These are phyloP conservation scores for Lentinula boryana DNA, from an alignment of 768 basidiomycete genomes.

Conservation along the genomic window DNA sequence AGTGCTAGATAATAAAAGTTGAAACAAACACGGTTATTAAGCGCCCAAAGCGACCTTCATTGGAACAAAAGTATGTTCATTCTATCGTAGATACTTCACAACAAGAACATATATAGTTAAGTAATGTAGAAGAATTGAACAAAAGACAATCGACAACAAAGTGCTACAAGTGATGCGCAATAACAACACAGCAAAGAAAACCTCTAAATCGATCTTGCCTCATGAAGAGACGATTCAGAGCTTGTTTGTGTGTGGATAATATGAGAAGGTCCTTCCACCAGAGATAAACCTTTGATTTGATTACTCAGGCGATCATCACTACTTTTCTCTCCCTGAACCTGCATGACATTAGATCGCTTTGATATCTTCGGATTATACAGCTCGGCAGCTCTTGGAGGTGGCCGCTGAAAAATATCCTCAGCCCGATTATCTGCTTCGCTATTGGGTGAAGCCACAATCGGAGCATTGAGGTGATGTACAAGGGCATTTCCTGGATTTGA, in stretches of 20 bases:
- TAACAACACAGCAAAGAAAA: not conserved
- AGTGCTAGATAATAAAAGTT: no score
- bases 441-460: slow-evolving; percentile 8
- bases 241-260: not conserved
- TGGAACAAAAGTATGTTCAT: not conserved
- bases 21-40: no score
- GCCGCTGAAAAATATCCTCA: slow-evolving; percentile 46
- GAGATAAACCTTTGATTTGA: not conserved
- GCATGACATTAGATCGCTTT: slow-evolving; percentile 5
- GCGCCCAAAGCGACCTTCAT: not conserved
- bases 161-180: not conserved
- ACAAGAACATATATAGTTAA: not conserved
- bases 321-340: not conserved
- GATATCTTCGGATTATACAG: slow-evolving; percentile 28
- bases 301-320: not conserved
- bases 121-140: not conserved
- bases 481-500: slow-evolving; percentile 17
- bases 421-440: slow-evolving; percentile 20
- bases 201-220: not conserved
- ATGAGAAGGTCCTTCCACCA: not conserved
- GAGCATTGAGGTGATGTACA: slow-evolving; percentile 29
- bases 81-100: not conserved
- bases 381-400: slow-evolving; percentile 38
- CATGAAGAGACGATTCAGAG: not conserved
- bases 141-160: slow-evolving; percentile 1